Base-by-base conservation (phyloP, 805 yeast species). In the Hanseniaspora pseudoguilliermondii region DNA sequence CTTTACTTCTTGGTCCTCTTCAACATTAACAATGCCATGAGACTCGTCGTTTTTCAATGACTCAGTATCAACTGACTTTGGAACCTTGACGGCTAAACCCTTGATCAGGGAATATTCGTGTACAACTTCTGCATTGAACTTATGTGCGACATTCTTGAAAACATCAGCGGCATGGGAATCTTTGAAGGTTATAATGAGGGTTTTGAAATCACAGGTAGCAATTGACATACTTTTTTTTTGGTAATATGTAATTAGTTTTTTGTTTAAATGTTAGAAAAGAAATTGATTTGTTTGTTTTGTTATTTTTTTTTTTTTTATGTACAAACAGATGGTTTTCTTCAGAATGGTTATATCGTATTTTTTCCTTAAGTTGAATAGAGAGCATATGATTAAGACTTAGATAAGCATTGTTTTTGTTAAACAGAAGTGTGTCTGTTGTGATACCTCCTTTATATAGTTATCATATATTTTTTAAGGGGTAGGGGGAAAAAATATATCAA, bases 1-100 rank as follows among this genome's bases (percentile, higher is more conserved):
- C 61, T 74, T 73, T 43, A 83, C 87, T 63, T 79, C 84, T 64
- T 76, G 71, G 65, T 84, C 90, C 65, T 80, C 87, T 67, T 84
- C 90, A 60, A 83, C 71, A 42, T 74, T 69, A 49, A 78, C 76
- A 60, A 84, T 82, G 49, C 73, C 75, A 32, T 76, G 77, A 63
- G 57, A 52, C 49, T 62, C 61, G 21, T 79, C 75, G 43, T 66
- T 63, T 60, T 71, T 66, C 61, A 83, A 65, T n/a, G 78, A 60
- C 23, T 68, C 65, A 38, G 77, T 71, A 60, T 79, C 83, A 59
- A 74, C 58, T 9, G 59, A 49, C 5, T 72, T 67, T 44, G 89
- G 88, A 59, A 84, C 67, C 62, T 79, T 78, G 57, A 78, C 75
- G 51, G 78, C 71, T 63, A 79, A 82, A 0, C 87, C 89, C 69